Evolutionary conservation across 352 stramenopile genomes (phyloP).

Genomic region (Saprolegnia diclina): DNA sequence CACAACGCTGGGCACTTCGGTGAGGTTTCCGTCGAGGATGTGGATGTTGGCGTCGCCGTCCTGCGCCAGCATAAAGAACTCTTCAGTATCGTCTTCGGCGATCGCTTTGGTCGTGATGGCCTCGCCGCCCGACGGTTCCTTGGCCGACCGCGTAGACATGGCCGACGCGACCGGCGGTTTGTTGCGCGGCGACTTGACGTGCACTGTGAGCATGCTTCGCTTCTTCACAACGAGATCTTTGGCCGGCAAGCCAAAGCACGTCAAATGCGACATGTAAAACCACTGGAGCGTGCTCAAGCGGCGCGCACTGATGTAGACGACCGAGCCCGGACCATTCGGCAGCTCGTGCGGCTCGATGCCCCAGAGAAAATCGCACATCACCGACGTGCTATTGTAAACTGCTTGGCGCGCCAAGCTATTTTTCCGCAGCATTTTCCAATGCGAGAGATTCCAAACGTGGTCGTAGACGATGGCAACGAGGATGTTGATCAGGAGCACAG

Average conservation of each 20-base stretch:
- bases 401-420: slow-evolving; percentile 9
- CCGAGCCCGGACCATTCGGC: not conserved
- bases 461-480: not conserved
- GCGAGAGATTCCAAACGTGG: not conserved
- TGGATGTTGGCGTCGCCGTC: slow-evolving; percentile 6
- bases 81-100: no score
- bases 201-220: not conserved
- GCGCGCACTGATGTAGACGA: not conserved
- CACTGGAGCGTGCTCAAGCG: not conserved
- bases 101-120: no score
- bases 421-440: not conserved
- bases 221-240: not conserved
- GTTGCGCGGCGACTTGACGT: not conserved
- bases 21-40: not conserved
- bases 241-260: slow-evolving; percentile 1
- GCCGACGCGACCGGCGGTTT: not conserved
- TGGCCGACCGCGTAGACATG: no score
- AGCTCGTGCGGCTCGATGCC: not conserved
- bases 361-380: not conserved
- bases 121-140: no score
- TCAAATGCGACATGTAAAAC: not conserved
- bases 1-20: not conserved
- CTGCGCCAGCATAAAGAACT: slow-evolving; percentile 8
- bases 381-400: slow-evolving; percentile 12
- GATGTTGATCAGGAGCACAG: not conserved